phyloP scores from a whole-genome alignment of 306 rosid genomes.

The Herpetospermum pedunculosum region DNA sequence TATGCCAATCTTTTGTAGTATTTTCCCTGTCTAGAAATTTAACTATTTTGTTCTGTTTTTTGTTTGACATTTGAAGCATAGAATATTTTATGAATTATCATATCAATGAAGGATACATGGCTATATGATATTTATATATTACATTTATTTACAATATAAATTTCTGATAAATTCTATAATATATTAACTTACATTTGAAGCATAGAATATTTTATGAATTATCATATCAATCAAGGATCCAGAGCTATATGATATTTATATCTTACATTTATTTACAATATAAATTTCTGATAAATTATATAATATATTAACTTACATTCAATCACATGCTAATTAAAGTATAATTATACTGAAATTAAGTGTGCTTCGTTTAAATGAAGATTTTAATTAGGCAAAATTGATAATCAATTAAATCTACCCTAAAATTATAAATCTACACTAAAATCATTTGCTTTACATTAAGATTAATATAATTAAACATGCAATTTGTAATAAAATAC shows the following conservation, averaged over 20 bases:
- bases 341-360: not conserved
- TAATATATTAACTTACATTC: not conserved
- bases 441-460: not conserved
- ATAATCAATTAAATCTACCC: no score
- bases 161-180: not conserved
- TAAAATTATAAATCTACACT: not conserved
- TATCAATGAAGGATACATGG: not conserved
- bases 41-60: not conserved
- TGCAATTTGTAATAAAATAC: not conserved
- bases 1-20: not conserved
- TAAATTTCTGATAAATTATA: not conserved
- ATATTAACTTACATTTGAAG: not conserved
- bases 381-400: not conserved
- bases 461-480: not conserved
- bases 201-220: not conserved
- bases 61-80: not conserved
- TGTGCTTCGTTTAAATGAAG: not conserved
- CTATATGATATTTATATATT: not conserved
- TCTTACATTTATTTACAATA: not conserved
- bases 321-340: not conserved
- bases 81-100: not conserved
- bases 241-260: not conserved
- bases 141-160: not conserved
- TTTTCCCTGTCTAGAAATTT: not conserved
- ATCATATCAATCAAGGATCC: not conserved